Evolutionary conservation across 768 basidiomycete genomes (phyloP).

Genomic region (Mycena galopus): DNA sequence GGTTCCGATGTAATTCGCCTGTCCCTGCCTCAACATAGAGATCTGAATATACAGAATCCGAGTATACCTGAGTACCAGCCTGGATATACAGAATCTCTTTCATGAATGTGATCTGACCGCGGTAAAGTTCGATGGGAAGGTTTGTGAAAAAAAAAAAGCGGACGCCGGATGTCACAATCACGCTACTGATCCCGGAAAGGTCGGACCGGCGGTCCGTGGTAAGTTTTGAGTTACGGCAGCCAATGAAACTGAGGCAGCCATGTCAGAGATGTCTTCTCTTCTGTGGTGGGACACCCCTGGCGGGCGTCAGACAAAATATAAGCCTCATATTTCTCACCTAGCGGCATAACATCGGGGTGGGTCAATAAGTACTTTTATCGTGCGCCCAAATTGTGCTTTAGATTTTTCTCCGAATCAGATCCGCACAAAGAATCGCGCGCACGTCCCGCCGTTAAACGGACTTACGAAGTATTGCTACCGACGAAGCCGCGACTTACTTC

Average conservation of each 20-base stretch:
- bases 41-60: too few species aligned
- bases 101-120: slow-evolving; percentile 56
- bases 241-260: too few species aligned
- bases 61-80: slow-evolving; percentile 38
- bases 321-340: not conserved
- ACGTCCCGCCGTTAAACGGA: slow-evolving; percentile 3
- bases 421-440: not conserved
- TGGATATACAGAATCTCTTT: slow-evolving; percentile 83
- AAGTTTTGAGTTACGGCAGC: too few species aligned
- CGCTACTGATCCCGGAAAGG: too few species aligned
- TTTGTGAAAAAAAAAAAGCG: too few species aligned
- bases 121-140: too few species aligned
- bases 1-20: slow-evolving; percentile 77
- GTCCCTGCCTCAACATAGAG: slow-evolving; percentile 81
- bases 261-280: not conserved
- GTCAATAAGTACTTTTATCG: not conserved
- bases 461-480: slow-evolving; percentile 28
- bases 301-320: slow-evolving; percentile 11
- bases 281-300: not conserved
- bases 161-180: too few species aligned
- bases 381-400: not conserved
- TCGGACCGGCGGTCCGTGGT: too few species aligned
- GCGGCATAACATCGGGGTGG: slow-evolving; percentile 25
- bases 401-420: slow-evolving; percentile 21
- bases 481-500: slow-evolving; percentile 37